Conservation (phyloP, 2,329 filamentous ascomycete species). For the Keithomyces neogunnii region DNA sequence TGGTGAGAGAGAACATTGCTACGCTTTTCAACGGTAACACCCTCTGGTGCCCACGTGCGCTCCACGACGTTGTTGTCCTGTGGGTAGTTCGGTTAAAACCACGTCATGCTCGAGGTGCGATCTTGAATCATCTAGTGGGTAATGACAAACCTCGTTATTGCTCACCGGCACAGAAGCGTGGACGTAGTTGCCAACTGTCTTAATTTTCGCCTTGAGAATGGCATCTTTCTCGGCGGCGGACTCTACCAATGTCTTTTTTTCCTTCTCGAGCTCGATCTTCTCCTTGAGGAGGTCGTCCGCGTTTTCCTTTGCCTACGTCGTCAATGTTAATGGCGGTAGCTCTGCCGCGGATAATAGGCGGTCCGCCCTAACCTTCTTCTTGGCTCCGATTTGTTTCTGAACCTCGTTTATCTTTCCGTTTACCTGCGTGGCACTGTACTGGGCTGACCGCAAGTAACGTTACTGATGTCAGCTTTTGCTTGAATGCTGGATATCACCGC, state of each 20-base stretch:
- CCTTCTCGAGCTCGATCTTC: conserved; percentile 68
- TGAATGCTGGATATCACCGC: not conserved
- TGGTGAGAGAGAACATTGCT: conserved; percentile 75
- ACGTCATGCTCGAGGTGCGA: not conserved
- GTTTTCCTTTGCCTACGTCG: conserved; percentile 67
- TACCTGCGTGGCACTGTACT: conserved; percentile 72
- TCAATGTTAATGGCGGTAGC: not conserved
- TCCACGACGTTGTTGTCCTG: conserved; percentile 72
- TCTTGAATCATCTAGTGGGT: not conserved
- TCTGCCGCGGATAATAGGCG: not conserved
- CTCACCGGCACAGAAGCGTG: conserved; percentile 79
- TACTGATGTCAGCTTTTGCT: not conserved
- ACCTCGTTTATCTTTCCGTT: conserved; percentile 78
- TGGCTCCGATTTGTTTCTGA: conserved; percentile 82
- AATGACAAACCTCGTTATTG: conserved; percentile 58
- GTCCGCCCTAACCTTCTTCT: conserved; percentile 63
- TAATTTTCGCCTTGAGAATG: conserved; percentile 67
- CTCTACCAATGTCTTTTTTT: conserved; percentile 74
- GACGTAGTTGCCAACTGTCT: conserved; percentile 64
- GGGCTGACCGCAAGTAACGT: conserved; percentile 27
- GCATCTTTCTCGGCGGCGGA: conserved; percentile 67
- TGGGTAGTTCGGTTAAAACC: not conserved
- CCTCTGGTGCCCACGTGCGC: conserved; percentile 73
- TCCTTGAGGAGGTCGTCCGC: conserved; percentile 70
- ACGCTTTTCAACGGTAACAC: conserved; percentile 64